Conservation (phyloP, 805 yeast genomes). For the Lipomyces orientalis region DNA sequence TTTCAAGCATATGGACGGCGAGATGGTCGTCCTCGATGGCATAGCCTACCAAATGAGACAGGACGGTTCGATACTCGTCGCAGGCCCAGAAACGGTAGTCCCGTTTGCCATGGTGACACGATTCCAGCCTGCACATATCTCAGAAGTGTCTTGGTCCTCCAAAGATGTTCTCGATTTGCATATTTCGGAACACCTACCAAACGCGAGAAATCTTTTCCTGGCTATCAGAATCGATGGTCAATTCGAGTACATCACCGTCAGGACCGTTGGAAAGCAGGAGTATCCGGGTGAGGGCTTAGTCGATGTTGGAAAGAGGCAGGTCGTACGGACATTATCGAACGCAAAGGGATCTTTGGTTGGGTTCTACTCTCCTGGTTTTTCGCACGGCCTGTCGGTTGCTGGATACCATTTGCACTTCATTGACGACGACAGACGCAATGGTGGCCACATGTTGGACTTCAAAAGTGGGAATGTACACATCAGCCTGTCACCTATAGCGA, state of each 20-base stretch:
- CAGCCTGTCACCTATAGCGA: background rate
- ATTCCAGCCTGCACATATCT: background rate
- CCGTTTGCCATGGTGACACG: background rate
- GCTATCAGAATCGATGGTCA: background rate
- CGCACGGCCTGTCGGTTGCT: background rate
- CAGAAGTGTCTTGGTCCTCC: background rate
- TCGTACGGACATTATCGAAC: background rate
- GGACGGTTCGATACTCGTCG: background rate
- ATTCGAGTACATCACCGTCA: background rate
- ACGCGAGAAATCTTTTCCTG: background rate
- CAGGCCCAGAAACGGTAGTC: constrained; percentile 1
- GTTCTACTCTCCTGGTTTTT: background rate
- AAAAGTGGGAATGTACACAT: background rate
- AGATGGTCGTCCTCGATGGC: background rate
- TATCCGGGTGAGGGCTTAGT: background rate
- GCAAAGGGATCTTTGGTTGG: background rate
- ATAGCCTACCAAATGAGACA: background rate
- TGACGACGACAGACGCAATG: background rate
- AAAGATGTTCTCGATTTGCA: background rate
- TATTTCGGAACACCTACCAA: background rate
- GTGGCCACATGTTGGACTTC: background rate
- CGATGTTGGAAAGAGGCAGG: background rate
- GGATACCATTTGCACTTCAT: background rate
- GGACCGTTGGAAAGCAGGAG: background rate
- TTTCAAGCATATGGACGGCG: background rate